These are phyloP conservation scores for Coelastrella sp. DNA, from an alignment of 139 green algal species.

Conservation along the genomic window DNA sequence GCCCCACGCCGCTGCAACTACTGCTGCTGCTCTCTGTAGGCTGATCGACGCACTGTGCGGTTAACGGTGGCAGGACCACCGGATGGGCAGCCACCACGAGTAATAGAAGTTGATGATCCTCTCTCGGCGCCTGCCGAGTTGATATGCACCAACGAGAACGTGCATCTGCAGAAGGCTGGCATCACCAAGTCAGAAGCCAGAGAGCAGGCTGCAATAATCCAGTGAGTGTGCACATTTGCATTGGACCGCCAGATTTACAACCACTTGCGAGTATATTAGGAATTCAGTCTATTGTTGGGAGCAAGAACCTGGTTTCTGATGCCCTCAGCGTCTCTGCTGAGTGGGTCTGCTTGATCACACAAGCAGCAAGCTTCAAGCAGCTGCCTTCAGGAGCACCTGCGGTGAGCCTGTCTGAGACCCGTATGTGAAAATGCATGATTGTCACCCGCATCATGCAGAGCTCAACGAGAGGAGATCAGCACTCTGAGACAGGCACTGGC, in stretches of 20 bases:
- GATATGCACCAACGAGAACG: neutral
- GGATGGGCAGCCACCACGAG: slow-evolving; percentile 7
- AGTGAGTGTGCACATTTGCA: slow-evolving; percentile 29
- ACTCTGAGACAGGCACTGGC: slow-evolving; percentile 19
- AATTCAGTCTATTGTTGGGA: too few relatives aligned
- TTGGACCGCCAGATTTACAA: neutral
- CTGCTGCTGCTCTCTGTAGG: slow-evolving; percentile 6
- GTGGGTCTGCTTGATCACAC: too few relatives aligned
- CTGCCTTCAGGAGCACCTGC: too few relatives aligned
- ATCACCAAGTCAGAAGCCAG: slow-evolving; percentile 37
- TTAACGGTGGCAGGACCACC: slow-evolving; percentile 37
- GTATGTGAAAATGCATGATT: too few relatives aligned
- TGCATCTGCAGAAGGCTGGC: slow-evolving; percentile 25
- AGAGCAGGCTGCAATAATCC: slow-evolving; percentile 44
- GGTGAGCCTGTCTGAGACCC: too few relatives aligned
- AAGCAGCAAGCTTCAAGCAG: too few relatives aligned
- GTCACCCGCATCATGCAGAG: neutral
- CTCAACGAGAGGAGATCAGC: slow-evolving; percentile 26
- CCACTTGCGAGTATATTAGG: too few relatives aligned
- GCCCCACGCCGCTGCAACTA: neutral
- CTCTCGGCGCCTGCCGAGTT: slow-evolving; percentile 31
- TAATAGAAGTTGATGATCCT: slow-evolving; percentile 42
- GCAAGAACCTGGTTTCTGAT: too few relatives aligned
- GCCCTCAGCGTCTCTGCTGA: too few relatives aligned
- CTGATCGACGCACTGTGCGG: slow-evolving; percentile 21